These are phyloP conservation scores for Globisporangium solare DNA, from an alignment of 352 stramenopile genomes.

Conservation along the genomic window DNA sequence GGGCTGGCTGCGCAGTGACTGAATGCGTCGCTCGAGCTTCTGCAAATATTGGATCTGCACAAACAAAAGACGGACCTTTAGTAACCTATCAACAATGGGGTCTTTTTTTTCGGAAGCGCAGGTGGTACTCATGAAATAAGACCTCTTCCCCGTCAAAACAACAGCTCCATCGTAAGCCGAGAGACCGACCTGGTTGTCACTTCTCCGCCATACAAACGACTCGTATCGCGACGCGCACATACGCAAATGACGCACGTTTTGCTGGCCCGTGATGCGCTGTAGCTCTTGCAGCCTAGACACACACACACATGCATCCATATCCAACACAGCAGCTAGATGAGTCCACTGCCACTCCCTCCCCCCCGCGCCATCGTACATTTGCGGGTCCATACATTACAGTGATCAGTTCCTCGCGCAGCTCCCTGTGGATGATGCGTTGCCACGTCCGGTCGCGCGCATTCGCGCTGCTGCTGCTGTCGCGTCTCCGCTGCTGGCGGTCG, in stretches of 20 bases:
- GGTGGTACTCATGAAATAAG: background rate
- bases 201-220: slow-evolving; percentile 69
- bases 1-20: slow-evolving; percentile 53
- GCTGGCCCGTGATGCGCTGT: slow-evolving; percentile 51
- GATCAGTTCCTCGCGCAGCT: slow-evolving; percentile 26
- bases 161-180: background rate
- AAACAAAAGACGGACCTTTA: background rate
- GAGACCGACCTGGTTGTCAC: slow-evolving; percentile 39
- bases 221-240: slow-evolving; percentile 64
- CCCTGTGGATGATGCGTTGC: slow-evolving; percentile 16
- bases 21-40: slow-evolving; percentile 60
- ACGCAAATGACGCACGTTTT: slow-evolving; percentile 44
- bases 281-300: slow-evolving; percentile 29
- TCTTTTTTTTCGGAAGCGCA: background rate
- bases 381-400: slow-evolving; percentile 19
- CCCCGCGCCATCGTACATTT: background rate
- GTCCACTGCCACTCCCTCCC: background rate
- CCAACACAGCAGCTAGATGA: background rate
- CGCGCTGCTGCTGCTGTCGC: background rate
- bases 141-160: background rate
- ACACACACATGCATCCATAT: background rate
- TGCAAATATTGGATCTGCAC: slow-evolving; percentile 51
- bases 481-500: slow-evolving; percentile 6
- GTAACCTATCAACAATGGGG: background rate
- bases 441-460: slow-evolving; percentile 11